Evolutionary conservation across 1,139 yeast genomes (phyloP), one percentile per base, ranked within the genome.

Genomic region (Spencermartinsiella ligniputridi): DNA sequence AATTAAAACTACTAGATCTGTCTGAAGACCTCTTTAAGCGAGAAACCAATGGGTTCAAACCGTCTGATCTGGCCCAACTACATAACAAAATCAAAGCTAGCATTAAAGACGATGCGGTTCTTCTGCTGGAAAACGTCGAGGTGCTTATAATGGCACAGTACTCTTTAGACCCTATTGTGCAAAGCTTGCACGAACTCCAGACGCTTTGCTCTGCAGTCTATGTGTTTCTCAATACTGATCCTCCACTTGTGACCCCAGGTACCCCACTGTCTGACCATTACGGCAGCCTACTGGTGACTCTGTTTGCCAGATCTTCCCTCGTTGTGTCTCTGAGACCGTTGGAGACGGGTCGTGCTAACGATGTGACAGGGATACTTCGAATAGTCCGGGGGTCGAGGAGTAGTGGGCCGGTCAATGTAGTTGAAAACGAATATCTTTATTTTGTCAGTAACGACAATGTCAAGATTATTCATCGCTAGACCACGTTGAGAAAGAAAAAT

Each of bases 311-410:
- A 48, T 67, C 85, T 0, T 68, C 71, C 11, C 45, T 80, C 33
- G 71, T 77, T 36, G 56, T 86, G 11, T 70, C 75, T 22, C 61
- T 86, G 37, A 75, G 76, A 51, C 89, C 95, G 1, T 66, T 87
- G 49, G 71, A 76, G 3, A 87, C 96, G 0, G 96, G 96, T 0
- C 71, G 89, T 56, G 95, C 96, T 0, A 78, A 76, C 40, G 96
- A 87, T 60, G 78, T 87, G 1, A 83, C 95, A 0, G 96, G 96
- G 1, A 74, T 80, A 3, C 55, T 87, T 40, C 70, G 76, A 0
- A 70, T 87, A 0, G 64, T 79, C 0, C 69, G 67, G 44, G 95
- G 95, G 1, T 50, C 73, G 40, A 17, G 67, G 46, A 66, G 50
- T 60, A 39, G 54, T 19, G 44, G 32, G 1, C 11, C 37, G 2